A percentile compares a stretch with the other conserved stretches of the same genome.
Evolutionary conservation across 306 rosid species (phyloP).

Genomic region (Prunus davidiana): DNA sequence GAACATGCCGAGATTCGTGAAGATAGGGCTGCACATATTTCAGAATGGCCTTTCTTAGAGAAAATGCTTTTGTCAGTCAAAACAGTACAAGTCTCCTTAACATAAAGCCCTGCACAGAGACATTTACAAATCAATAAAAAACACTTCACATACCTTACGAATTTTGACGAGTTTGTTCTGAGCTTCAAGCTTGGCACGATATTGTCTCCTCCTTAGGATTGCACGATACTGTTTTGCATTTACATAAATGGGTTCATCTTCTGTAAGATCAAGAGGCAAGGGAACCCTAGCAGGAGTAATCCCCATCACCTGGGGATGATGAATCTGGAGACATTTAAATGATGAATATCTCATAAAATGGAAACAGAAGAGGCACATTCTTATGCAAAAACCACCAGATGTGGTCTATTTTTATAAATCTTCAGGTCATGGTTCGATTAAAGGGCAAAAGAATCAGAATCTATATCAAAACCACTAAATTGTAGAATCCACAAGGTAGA

Average conservation of each 20-base stretch:
- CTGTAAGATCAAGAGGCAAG: constrained; percentile 44
- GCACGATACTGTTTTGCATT: constrained; percentile 38
- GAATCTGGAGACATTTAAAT: constrained; percentile 25
- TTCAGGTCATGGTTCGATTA: neutral
- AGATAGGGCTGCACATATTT: constrained; percentile 62
- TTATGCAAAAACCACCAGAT: constrained; percentile 2
- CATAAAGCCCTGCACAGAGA: neutral
- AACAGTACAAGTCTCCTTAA: neutral
- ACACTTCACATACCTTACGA: constrained; percentile 21
- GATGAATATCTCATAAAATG: constrained; percentile 19
- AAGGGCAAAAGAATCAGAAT: constrained; percentile 21
- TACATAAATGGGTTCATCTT: constrained; percentile 45
- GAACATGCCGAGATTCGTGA: constrained; percentile 72
- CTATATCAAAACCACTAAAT: constrained; percentile 14
- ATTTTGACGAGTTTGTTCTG: constrained; percentile 32
- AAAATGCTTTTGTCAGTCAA: neutral
- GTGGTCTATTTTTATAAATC: neutral
- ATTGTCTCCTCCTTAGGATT: constrained; percentile 34
- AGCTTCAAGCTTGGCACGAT: constrained; percentile 40
- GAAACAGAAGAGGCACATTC: constrained; percentile 17
- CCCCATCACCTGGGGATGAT: constrained; percentile 46
- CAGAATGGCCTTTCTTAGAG: constrained; percentile 4
- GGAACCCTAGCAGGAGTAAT: constrained; percentile 46
- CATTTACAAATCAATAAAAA: neutral
- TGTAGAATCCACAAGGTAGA: constrained; percentile 20